A percentile compares a stretch with the other conserved stretches of the same genome.
Conservation (phyloP, 176 grass and related monocot genomes). For the Avena insularis region DNA sequence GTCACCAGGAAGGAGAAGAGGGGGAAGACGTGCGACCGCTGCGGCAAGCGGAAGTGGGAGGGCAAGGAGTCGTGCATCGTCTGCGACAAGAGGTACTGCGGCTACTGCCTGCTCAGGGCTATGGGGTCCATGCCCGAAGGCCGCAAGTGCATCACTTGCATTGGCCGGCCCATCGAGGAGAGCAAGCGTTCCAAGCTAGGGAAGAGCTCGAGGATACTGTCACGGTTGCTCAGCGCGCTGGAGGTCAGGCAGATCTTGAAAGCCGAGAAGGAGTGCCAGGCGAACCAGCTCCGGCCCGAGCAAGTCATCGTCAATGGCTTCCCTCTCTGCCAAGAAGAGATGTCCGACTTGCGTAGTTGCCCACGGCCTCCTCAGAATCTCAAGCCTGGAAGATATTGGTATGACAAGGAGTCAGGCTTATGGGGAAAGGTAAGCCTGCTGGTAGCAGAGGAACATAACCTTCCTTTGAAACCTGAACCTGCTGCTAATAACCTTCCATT, state of each 20-base stretch:
- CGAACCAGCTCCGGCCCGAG: constrained; percentile 89
- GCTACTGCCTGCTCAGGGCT: constrained; percentile 79
- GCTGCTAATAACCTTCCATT: constrained; percentile 10
- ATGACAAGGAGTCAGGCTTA: constrained; percentile 94
- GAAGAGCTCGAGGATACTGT: constrained; percentile 77
- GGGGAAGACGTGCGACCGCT: constrained; percentile 62
- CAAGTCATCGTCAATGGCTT: constrained; percentile 74
- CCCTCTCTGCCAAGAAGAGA: constrained; percentile 71
- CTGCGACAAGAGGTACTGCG: constrained; percentile 73
- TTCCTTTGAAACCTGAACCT: constrained; percentile 7
- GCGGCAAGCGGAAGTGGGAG: constrained; percentile 90
- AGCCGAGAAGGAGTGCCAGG: constrained; percentile 91
- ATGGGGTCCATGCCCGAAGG: constrained; percentile 99
- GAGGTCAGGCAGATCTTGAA: constrained; percentile 95
- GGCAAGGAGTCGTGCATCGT: constrained; percentile 89
- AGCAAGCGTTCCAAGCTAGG: constrained; percentile 76
- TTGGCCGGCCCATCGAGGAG: constrained; percentile 78
- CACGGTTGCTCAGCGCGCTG: constrained; percentile 66
- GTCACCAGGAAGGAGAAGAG: constrained; percentile 66
- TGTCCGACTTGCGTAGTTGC: constrained; percentile 80
- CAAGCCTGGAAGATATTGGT: constrained; percentile 97
- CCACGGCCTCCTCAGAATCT: constrained; percentile 77
- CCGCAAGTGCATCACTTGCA: constrained; percentile 85
- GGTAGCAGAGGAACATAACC: background rate
- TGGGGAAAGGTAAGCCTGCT: constrained; percentile 80